Percentiles rank a stretch among this genome's conserved stretches.
These are phyloP conservation scores for Bimuria novae-zelandiae DNA, from an alignment of 2,329 filamentous ascomycete genomes.

Conservation along the genomic window DNA sequence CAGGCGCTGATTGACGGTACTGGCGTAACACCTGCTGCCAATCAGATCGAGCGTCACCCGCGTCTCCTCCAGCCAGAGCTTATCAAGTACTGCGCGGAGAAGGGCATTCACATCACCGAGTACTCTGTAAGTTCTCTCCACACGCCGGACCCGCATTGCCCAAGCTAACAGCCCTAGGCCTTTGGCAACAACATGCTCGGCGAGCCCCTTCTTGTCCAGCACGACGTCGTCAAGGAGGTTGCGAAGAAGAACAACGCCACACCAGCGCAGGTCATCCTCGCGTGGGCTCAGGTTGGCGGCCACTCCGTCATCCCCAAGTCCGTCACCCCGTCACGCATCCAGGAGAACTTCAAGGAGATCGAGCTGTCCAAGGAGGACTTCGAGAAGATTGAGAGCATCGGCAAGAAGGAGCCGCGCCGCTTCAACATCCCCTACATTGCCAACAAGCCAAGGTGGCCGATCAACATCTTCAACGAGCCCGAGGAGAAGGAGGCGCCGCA, in stretches of 20 bases:
- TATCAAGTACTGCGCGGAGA: constrained; percentile 35
- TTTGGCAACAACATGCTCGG: constrained; percentile 63
- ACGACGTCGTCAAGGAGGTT: constrained; percentile 67
- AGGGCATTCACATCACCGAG: constrained; percentile 38
- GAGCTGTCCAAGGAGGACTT: constrained; percentile 33
- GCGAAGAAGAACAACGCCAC: constrained; percentile 67
- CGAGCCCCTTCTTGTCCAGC: constrained; percentile 45
- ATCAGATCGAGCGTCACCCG: constrained; percentile 40
- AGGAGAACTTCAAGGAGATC: constrained; percentile 39
- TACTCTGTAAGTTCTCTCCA: constrained; percentile 27
- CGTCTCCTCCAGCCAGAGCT: constrained; percentile 34
- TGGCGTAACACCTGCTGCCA: constrained; percentile 32
- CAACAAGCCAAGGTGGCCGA: constrained; percentile 60
- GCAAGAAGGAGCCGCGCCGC: constrained; percentile 66
- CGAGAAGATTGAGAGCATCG: constrained; percentile 50
- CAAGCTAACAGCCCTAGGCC: constrained; percentile 65
- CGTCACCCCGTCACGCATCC: constrained; percentile 35
- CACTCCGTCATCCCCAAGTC: constrained; percentile 41
- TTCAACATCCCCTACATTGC: constrained; percentile 48
- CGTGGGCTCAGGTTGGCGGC: constrained; percentile 77
- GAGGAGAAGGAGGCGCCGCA: constrained; percentile 57
- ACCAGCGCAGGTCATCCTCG: constrained; percentile 78
- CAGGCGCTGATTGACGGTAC: constrained; percentile 58
- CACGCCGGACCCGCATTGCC: constrained; percentile 56
- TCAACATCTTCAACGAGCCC: constrained; percentile 61